Conservation (phyloP, 73 alveolate species). For the Paramecium caudatum region DNA sequence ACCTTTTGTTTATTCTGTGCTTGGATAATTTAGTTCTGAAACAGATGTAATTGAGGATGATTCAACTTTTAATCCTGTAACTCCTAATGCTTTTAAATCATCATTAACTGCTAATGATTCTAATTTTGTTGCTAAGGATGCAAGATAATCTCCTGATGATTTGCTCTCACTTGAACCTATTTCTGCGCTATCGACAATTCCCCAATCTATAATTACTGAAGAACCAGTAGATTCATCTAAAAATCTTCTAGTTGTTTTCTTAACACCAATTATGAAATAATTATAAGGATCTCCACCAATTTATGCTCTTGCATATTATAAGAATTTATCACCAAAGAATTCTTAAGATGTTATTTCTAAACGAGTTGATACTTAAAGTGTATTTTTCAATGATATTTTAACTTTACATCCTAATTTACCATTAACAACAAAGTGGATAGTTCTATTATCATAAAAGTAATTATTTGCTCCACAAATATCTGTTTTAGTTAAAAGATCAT, state of each 20-base stretch:
- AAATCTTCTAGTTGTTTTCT: slow-evolving; percentile 41
- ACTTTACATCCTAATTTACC: slow-evolving; percentile 63
- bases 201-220: slow-evolving; percentile 9
- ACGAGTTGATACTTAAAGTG: slow-evolving; percentile 56
- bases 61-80: background rate
- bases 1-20: slow-evolving; percentile 52
- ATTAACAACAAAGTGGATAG: slow-evolving; percentile 67
- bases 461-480: slow-evolving; percentile 74
- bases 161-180: background rate
- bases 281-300: slow-evolving; percentile 68
- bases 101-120: background rate
- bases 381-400: background rate
- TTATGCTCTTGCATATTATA: slow-evolving; percentile 52
- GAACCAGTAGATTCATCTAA: background rate
- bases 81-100: background rate
- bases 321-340: slow-evolving; percentile 60
- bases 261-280: slow-evolving; percentile 30
- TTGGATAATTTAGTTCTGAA: background rate
- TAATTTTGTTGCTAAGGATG: background rate
- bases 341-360: background rate
- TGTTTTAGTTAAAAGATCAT: slow-evolving; percentile 66
- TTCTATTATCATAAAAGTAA: slow-evolving; percentile 69
- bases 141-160: background rate
- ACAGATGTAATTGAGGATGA: background rate
- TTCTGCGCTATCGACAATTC: slow-evolving; percentile 3